Evolutionary conservation across 2,329 filamentous ascomycete species (phyloP), one percentile per base, ranked within the genome.

Genomic region (Ceratocystis lukuohia): DNA sequence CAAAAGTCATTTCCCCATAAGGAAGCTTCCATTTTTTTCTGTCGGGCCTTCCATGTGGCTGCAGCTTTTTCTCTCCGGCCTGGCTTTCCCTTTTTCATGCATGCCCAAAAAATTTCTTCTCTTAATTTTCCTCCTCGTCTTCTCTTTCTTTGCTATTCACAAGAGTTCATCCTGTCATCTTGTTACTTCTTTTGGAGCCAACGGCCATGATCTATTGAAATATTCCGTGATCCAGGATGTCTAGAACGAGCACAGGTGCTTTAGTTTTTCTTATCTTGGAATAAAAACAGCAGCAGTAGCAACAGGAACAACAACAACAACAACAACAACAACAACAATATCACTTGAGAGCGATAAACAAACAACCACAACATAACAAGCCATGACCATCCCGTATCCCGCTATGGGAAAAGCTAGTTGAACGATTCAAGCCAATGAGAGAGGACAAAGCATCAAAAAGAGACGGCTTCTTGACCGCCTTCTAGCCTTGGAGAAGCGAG

Each of bases 21-120:
- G 53, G 28, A 59, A 30, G 28, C 53, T 59, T 59, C 53, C 53
- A 20, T 33, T 59, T 59, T 30, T 59, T 59, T 59, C 53, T 59
- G 53, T 59, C 53, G 53, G 53, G 53, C 53, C 53, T 59, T 59
- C 53, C 53, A 67, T 59, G 44, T 64, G 64, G 66, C 63, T 17
- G 48, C 41, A 33, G 53, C 59, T 62, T 48, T 61, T 64, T 37
- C 44, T 28, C 25, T 28, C 53, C 28, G 53, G 53, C 53, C 7
- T 33, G 53, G 5, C 28, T 65, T 68, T 46, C 17, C 45, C 56
- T 61, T 6, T 48, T 10, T 41, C 37, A 10, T 64, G 20, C 57
- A 20, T 63, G 30, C 30, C 44, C 57, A 15, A 28, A 45, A 37
- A 44, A 15, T 44, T 48, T 48, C 17, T 48, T 20, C 48, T 56